phyloP scores from a whole-genome alignment of 257 asterid species.

The Forsythia viridissima region DNA sequence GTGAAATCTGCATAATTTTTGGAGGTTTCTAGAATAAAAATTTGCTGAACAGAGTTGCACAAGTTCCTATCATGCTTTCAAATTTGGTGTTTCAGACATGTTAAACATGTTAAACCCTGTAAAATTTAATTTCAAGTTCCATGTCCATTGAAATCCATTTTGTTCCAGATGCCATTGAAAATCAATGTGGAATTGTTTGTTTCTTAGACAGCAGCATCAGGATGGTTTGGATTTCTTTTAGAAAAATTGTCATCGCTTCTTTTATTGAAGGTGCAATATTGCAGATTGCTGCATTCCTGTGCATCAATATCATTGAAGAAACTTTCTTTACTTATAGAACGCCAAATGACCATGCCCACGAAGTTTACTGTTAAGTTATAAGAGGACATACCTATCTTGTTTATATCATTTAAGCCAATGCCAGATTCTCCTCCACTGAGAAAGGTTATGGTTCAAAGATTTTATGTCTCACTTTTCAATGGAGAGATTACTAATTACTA shows the following conservation, averaged over 20 bases:
- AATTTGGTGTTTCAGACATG: not conserved
- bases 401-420: not conserved
- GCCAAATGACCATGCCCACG: not conserved
- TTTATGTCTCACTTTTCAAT: not conserved
- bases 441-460: not conserved
- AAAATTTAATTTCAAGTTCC: not conserved
- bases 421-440: not conserved
- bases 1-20: too few relatives aligned
- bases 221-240: not conserved
- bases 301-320: not conserved
- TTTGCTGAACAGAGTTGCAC: slow-evolving; percentile 15
- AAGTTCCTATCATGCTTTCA: not conserved
- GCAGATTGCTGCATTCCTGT: not conserved
- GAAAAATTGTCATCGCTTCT: not conserved
- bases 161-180: not conserved
- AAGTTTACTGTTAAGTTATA: too few relatives aligned
- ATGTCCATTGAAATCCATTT: not conserved
- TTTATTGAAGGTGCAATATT: not conserved
- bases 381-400: not conserved
- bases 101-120: not conserved
- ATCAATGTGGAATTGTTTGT: not conserved
- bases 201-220: not conserved
- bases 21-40: not conserved
- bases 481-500: not conserved
- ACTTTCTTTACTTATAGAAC: not conserved